Conservation (phyloP, 1,284 basidiomycete species). For the Tremellales sp. region DNA sequence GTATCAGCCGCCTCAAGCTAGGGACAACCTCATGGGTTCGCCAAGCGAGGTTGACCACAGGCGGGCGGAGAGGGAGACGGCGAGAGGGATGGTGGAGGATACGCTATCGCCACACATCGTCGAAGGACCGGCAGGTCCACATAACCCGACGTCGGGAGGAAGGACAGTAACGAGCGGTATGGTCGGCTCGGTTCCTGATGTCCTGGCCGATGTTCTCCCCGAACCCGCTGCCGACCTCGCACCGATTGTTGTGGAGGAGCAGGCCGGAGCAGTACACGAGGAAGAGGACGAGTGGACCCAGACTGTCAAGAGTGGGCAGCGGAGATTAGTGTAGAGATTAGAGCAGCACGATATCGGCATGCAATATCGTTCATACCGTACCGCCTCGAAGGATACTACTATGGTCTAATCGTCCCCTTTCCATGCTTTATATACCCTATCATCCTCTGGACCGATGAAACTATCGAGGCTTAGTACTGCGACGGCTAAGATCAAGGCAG, state of each 20-base stretch:
- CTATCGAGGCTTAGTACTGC: slow-evolving; percentile 5
- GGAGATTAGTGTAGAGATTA: slow-evolving; percentile 18
- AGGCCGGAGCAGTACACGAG: neutral
- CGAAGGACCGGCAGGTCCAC: neutral
- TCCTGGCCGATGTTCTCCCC: neutral
- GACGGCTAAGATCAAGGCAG: neutral
- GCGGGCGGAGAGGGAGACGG: slow-evolving; percentile 1
- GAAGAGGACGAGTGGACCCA: slow-evolving; percentile 16
- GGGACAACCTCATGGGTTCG: slow-evolving; percentile 11
- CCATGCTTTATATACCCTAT: slow-evolving; percentile 27
- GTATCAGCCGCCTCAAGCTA: neutral
- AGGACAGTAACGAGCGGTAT: neutral
- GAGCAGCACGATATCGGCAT: too few species aligned
- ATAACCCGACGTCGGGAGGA: neutral
- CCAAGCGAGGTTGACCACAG: neutral
- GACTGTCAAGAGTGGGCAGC: slow-evolving; percentile 15
- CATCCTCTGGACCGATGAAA: slow-evolving; percentile 36
- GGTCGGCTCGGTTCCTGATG: neutral
- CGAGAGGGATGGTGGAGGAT: slow-evolving; percentile 5
- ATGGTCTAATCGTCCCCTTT: slow-evolving; percentile 5
- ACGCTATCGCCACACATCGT: slow-evolving; percentile 1
- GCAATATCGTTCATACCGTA: too few species aligned
- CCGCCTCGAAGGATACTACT: too few species aligned
- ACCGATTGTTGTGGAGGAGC: slow-evolving; percentile 12
- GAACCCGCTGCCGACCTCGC: slow-evolving; percentile 9